Conservation (phyloP, 345 rosid genomes). For the Citrus reticulata region DNA sequence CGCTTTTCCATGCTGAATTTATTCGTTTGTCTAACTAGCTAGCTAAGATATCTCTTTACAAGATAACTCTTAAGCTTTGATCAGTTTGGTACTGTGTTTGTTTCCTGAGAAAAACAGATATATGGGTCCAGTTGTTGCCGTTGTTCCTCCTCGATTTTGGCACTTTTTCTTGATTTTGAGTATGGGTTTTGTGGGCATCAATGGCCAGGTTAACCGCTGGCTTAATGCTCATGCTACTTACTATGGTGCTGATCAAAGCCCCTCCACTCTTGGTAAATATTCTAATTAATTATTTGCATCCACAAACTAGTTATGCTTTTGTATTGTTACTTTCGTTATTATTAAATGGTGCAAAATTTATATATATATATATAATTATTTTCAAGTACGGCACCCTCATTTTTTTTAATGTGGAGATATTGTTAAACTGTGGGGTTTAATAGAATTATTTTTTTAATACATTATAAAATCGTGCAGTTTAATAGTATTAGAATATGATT, state of each 20-base stretch:
- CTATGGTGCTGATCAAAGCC: constrained; percentile 73
- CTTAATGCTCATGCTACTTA: constrained; percentile 64
- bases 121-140: constrained; percentile 2
- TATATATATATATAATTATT: no score
- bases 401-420: no score
- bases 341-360: background rate
- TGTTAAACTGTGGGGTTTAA: fast-evolving
- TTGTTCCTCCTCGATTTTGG: constrained; percentile 10
- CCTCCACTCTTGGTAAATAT: constrained; percentile 62
- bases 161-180: constrained; percentile 1
- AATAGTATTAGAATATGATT: no score
- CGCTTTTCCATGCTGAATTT: background rate
- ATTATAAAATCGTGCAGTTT: no score
- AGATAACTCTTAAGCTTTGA: background rate
- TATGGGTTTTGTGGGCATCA: constrained; percentile 5
- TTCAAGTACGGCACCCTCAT: no score
- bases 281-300: background rate
- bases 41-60: background rate
- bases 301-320: background rate
- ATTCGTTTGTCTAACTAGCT: background rate
- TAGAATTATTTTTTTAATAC: no score
- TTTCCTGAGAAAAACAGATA: background rate
- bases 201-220: constrained; percentile 35
- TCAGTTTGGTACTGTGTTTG: background rate
- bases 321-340: background rate